These are phyloP conservation scores for Bruguiera parviflora DNA, from an alignment of 345 rosid species.

Conservation along the genomic window DNA sequence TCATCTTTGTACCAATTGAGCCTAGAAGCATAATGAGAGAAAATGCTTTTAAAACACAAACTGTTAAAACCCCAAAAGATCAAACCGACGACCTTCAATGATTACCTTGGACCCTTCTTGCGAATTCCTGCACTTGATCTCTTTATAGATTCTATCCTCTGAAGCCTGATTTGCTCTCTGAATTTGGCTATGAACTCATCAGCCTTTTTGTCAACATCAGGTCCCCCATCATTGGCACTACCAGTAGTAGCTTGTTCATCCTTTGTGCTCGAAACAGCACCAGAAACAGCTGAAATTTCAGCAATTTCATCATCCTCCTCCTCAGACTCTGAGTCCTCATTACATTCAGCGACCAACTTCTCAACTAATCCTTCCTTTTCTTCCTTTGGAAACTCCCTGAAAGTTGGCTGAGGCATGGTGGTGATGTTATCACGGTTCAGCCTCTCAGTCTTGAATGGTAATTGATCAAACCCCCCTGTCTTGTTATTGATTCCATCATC, in stretches of 20 bases:
- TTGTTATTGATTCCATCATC: conserved; percentile 16
- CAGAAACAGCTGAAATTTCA: conserved; percentile 9
- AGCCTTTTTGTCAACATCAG: conserved; percentile 94
- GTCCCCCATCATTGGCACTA: conserved; percentile 42
- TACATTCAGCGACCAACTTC: conserved; percentile 35
- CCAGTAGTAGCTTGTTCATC: conserved; percentile 25
- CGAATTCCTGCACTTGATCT: conserved; percentile 17
- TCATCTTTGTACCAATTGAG: neutral
- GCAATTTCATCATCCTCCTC: conserved; percentile 25
- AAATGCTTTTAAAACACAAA: neutral
- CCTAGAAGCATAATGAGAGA: conserved; percentile 4
- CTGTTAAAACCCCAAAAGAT: neutral
- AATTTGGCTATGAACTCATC: conserved; percentile 96
- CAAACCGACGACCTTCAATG: neutral
- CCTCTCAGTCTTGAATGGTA: conserved; percentile 19
- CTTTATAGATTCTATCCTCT: conserved; percentile 84
- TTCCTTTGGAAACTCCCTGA: conserved; percentile 31
- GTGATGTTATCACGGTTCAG: conserved; percentile 17
- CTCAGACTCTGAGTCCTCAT: conserved; percentile 27
- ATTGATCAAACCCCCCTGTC: conserved; percentile 23
- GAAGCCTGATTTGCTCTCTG: conserved; percentile 98
- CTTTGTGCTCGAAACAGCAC: conserved; percentile 1
- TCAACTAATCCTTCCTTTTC: conserved; percentile 24
- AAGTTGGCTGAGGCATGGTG: conserved; percentile 24
- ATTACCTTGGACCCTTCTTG: conserved; percentile 13